Evolutionary conservation across 2,329 filamentous ascomycete species (phyloP).

Genomic region (Bipolaris victoriae): DNA sequence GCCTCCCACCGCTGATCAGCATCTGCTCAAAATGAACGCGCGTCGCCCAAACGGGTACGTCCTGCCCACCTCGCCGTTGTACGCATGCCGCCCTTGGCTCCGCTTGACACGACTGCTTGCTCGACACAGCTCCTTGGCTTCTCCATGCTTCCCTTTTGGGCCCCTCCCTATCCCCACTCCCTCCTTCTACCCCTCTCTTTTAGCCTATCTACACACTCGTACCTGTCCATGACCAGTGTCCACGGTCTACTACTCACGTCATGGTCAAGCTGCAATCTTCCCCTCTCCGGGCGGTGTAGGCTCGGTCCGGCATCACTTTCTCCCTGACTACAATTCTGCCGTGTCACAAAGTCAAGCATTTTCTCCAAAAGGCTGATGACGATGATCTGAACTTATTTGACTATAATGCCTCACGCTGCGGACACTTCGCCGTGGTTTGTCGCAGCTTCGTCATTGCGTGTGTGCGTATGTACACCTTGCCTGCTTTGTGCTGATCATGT

Average conservation of each 20-base stretch:
- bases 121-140: neutral
- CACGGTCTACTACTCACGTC: neutral
- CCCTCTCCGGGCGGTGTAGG: neutral
- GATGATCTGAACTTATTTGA: neutral
- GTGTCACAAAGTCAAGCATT: neutral
- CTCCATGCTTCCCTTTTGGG: neutral
- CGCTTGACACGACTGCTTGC: neutral
- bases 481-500: neutral
- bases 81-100: neutral
- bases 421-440: neutral
- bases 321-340: neutral
- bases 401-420: neutral
- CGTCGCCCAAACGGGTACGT: neutral
- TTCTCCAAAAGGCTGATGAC: neutral
- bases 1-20: neutral
- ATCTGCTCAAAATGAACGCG: neutral
- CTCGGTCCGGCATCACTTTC: neutral
- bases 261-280: neutral
- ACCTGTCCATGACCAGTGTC: neutral
- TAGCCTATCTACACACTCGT: neutral
- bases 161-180: neutral
- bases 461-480: constrained; percentile 11
- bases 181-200: neutral
- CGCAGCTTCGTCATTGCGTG: constrained; percentile 3
- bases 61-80: neutral